Conservation (phyloP, 2,329 filamentous ascomycete genomes). For the Thielaviopsis cerberus region DNA sequence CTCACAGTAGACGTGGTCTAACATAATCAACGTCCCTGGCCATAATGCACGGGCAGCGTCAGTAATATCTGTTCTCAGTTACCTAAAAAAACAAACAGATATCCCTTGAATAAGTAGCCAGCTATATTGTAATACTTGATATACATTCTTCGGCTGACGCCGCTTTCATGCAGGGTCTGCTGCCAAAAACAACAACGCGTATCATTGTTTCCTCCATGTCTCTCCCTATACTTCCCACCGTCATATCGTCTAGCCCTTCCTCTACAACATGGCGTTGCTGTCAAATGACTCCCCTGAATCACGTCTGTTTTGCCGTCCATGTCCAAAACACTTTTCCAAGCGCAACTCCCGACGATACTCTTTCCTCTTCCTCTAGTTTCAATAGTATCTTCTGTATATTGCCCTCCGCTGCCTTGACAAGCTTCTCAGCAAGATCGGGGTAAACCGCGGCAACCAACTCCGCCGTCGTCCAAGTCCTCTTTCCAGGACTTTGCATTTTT, state of each 20-base stretch:
- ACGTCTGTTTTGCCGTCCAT: background rate
- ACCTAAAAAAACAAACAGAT: too few relatives aligned
- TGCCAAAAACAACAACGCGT: background rate
- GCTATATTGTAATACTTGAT: too few relatives aligned
- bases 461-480: conserved; percentile 45
- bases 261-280: background rate
- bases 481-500: conserved; percentile 26
- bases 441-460: conserved; percentile 84
- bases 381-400: conserved; percentile 61
- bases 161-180: background rate
- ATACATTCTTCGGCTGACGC: too few relatives aligned
- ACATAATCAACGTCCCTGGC: too few relatives aligned
- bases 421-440: conserved; percentile 51
- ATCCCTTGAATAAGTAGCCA: too few relatives aligned
- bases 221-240: too few relatives aligned
- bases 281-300: conserved; percentile 14
- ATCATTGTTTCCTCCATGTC: background rate
- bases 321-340: background rate
- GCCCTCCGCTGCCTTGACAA: conserved; percentile 57
- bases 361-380: conserved; percentile 62
- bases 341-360: conserved; percentile 26
- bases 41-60: too few relatives aligned
- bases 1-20: too few relatives aligned
- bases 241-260: background rate
- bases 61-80: too few relatives aligned